Conservation (phyloP, 441 rosid genomes). For the Adansonia grandidieri region DNA sequence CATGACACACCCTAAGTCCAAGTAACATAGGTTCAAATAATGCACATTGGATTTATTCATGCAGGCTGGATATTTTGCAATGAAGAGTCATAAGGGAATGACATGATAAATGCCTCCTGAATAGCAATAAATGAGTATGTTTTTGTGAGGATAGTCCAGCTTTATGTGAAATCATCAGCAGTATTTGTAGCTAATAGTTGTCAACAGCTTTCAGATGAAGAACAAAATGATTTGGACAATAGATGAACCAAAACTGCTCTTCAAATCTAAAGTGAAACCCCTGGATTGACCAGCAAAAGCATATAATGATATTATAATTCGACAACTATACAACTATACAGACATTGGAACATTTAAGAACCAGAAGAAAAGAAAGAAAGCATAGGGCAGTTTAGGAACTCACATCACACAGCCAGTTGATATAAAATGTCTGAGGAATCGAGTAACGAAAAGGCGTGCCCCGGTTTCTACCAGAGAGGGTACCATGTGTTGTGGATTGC, state of each 20-base stretch:
- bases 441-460: conserved; percentile 67
- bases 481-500: conserved; percentile 65
- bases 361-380: background rate
- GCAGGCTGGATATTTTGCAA: background rate
- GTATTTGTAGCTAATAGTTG: background rate
- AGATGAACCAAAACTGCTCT: background rate
- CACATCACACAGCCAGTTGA: conserved; percentile 66
- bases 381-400: conserved; percentile 41
- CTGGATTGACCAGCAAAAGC: background rate
- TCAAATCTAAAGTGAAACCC: background rate
- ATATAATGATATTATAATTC: background rate
- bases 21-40: too few species aligned
- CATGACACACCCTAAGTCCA: too few species aligned
- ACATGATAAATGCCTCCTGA: background rate
- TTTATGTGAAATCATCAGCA: background rate
- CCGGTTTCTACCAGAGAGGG: conserved; percentile 63
- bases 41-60: background rate
- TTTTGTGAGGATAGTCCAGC: background rate
- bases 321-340: background rate
- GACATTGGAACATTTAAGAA: background rate
- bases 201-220: background rate
- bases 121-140: background rate
- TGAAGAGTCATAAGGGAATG: background rate
- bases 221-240: background rate
- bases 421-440: conserved; percentile 65